Evolutionary conservation across 2,329 filamentous ascomycete species (phyloP).

Genomic region (Phoma herbarum): DNA sequence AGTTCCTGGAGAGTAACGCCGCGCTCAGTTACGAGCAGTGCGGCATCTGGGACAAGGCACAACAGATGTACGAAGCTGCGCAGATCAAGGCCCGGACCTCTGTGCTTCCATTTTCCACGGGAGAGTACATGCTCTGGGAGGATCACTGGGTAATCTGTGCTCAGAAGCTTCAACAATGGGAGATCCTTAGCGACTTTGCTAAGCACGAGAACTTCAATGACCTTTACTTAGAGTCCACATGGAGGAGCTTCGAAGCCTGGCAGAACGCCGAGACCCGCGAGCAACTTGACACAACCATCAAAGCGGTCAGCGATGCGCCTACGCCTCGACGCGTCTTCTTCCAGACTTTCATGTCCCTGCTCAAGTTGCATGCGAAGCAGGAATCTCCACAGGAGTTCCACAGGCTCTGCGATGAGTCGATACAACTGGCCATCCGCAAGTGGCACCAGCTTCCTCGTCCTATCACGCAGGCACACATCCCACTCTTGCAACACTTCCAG

Average conservation of each 20-base stretch:
- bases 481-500: conserved; percentile 96
- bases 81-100: conserved; percentile 97
- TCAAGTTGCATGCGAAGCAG: conserved; percentile 91
- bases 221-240: conserved; percentile 91
- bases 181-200: conserved; percentile 94
- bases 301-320: conserved; percentile 96
- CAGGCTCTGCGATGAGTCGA: conserved; percentile 92
- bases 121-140: conserved; percentile 99
- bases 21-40: conserved; percentile 98
- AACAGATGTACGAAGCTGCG: conserved; percentile 93
- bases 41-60: conserved; percentile 99
- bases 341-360: conserved; percentile 95
- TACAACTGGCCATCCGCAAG: conserved; percentile 95
- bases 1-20: conserved; percentile 97
- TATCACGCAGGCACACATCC: conserved; percentile 94
- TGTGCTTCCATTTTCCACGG: conserved; percentile 93
- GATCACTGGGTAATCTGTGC: conserved; percentile 99
- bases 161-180: conserved; percentile 98
- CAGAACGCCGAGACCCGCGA: conserved; percentile 85
- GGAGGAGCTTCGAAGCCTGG: conserved; percentile 97
- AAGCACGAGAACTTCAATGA: conserved; percentile 99
- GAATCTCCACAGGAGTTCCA: conserved; percentile 84
- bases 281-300: conserved; percentile 90
- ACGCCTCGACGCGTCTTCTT: conserved; percentile 95
- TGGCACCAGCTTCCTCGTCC: conserved; percentile 98